Evolutionary conservation across 164 flowering plant genomes (phyloP).

Genomic region (Annona squamosa): DNA sequence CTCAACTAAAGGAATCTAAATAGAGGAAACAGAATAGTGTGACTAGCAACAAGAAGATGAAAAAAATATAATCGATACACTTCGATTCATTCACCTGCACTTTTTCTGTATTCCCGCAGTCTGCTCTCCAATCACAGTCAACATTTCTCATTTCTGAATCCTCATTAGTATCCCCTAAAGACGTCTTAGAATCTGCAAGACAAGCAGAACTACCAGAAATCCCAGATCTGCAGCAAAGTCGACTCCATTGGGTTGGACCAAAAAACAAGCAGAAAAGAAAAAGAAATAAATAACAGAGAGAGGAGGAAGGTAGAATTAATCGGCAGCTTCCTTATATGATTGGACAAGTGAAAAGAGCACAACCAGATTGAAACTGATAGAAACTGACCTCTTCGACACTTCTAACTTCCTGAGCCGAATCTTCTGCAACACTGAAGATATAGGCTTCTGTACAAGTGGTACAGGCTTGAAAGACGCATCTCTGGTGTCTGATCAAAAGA

Average conservation of each 20-base stretch:
- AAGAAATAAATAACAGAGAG: not conserved
- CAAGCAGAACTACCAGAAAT: slow-evolving; percentile 5
- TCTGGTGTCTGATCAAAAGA: slow-evolving; percentile 49
- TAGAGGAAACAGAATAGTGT: not conserved
- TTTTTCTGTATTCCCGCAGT: slow-evolving; percentile 6
- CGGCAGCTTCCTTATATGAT: not conserved
- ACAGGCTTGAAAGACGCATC: slow-evolving; percentile 66
- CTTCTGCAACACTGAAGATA: slow-evolving; percentile 77
- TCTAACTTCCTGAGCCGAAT: slow-evolving; percentile 73
- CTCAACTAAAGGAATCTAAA: not conserved
- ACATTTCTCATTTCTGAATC: slow-evolving; percentile 16
- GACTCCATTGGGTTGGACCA: too few species aligned
- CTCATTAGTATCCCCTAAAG: slow-evolving; percentile 13
- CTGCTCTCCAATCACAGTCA: slow-evolving; percentile 5
- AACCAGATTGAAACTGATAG: not conserved
- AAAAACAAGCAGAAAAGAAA: not conserved
- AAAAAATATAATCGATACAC: not conserved
- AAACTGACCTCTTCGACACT: slow-evolving; percentile 51
- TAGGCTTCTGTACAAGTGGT: slow-evolving; percentile 61
- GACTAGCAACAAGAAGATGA: not conserved
- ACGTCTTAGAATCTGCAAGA: slow-evolving; percentile 12
- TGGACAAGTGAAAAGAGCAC: not conserved
- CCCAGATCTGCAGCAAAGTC: slow-evolving; percentile 24
- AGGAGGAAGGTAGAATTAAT: not conserved
- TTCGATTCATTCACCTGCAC: not conserved